Base-by-base conservation (phyloP, 495 filamentous ascomycete species). In the Wilcoxina mikolae region DNA sequence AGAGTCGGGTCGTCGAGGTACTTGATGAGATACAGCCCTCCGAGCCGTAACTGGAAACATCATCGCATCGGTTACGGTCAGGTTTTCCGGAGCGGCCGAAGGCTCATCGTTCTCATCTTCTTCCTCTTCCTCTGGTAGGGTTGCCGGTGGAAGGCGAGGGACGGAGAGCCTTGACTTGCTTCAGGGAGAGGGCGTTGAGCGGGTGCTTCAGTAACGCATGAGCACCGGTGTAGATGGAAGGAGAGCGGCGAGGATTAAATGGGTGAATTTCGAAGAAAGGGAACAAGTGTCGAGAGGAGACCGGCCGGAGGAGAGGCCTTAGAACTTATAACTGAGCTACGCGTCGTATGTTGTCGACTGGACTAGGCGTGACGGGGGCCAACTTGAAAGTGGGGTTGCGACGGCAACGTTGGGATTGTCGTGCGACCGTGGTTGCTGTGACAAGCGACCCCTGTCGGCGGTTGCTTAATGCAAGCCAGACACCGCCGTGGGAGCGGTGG, bases 31-130 rank as follows among this genome's bases (percentile, higher is more conserved):
- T 95, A 96, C 11, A 98, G 73, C 0, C 79, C 81, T 26, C 81
- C 73, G 9, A 98, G 77, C 90, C 29, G 84, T 69, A n/a, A 95
- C 58, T 4, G 91, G 91, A 48, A 95, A 83, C 68, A 91, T 71
- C 58, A 96, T 73, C 28, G 87, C 91, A 70, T 96, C 91, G 0
- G 77, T 81, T 2, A 86, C 82, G 18, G 73, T 71, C 28, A 98
- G 68, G 1, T 84, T 85, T 58, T 95, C 87, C 49, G 76, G 77
- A 53, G 78, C 71, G 7, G 80, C 76, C 0, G 72, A 66, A 5
- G 71, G 72, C 43, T 77, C 76, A 7, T 79, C 76, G 11, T 81
- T 73, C n/a, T 80, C 77, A 2, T 73, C 71, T 22, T 74, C 71
- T 35, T 68, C 58, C 65, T 70, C 45, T 68, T 70, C 52, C 67